These are phyloP conservation scores for Kazachstania bromeliacearum DNA, from an alignment of 805 yeast species.

Conservation along the genomic window DNA sequence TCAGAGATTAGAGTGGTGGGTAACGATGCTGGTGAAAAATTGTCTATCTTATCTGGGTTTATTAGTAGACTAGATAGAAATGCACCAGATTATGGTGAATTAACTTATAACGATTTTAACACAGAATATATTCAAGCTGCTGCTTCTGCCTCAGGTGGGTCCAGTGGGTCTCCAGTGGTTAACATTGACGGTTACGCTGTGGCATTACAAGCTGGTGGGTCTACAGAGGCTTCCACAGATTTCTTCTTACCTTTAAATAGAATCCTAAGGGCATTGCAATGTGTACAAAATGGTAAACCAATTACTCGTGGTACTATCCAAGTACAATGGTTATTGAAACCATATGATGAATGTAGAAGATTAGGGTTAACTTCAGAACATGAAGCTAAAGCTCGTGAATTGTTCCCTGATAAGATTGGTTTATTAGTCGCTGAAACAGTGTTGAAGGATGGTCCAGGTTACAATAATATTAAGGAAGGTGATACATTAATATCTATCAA, in stretches of 20 bases:
- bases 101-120: slow-evolving; percentile 85
- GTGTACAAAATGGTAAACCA: slow-evolving; percentile 49
- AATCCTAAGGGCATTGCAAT: slow-evolving; percentile 69
- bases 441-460: slow-evolving; percentile 80
- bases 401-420: slow-evolving; percentile 69
- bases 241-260: slow-evolving; percentile 81
- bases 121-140: slow-evolving; percentile 95
- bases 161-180: slow-evolving; percentile 94
- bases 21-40: slow-evolving; percentile 92
- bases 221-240: slow-evolving; percentile 85
- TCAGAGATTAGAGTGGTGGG: slow-evolving; percentile 91
- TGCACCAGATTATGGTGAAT: slow-evolving; percentile 86
- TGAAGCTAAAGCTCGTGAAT: slow-evolving; percentile 57
- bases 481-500: slow-evolving; percentile 72
- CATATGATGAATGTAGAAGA: slow-evolving; percentile 84
- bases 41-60: slow-evolving; percentile 81
- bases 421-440: slow-evolving; percentile 74
- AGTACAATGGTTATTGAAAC: slow-evolving; percentile 78
- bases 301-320: slow-evolving; percentile 89
- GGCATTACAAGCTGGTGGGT: slow-evolving; percentile 92
- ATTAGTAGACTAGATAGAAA: slow-evolving; percentile 73
- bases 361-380: slow-evolving; percentile 70
- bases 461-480: slow-evolving; percentile 66
- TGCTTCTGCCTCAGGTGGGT: slow-evolving; percentile 92
- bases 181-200: slow-evolving; percentile 79